A percentile compares a stretch with the other conserved stretches of the same genome.
phyloP scores from a whole-genome alignment of 306 rosid genomes.

The Oxytropis ochrocephala region DNA sequence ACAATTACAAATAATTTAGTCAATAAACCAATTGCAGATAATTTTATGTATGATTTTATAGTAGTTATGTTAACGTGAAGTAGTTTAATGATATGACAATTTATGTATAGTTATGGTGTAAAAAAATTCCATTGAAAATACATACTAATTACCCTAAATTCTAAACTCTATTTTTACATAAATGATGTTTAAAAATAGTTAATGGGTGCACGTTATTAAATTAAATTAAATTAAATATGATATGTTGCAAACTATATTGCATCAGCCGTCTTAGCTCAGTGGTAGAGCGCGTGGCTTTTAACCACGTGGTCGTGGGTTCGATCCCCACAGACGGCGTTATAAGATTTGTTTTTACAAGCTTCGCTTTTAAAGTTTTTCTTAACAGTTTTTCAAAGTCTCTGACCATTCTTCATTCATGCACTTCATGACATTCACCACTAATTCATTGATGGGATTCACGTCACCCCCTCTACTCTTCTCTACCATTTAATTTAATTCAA shows the following conservation, averaged over 20 bases:
- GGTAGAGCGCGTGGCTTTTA: slow-evolving; percentile 75
- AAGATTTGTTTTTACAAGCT: rapidly evolving
- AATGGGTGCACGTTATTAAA: no score
- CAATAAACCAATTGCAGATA: no score
- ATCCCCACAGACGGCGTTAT: slow-evolving; percentile 67
- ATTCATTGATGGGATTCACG: slow-evolving; percentile 56
- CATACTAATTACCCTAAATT: no score
- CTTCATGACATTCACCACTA: slow-evolving; percentile 4
- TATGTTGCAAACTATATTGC: not conserved
- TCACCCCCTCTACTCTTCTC: slow-evolving; percentile 20
- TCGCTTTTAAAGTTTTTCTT: not conserved
- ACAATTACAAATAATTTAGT: no score
- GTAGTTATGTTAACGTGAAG: no score
- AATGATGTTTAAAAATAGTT: no score
- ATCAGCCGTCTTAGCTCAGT: slow-evolving; percentile 53
- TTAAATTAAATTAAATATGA: no score
- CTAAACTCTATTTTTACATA: no score
- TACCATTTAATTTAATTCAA: slow-evolving; percentile 7
- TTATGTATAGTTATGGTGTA: no score
- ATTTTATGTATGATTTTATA: no score
- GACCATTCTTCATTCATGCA: not conserved
- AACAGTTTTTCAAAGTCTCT: not conserved
- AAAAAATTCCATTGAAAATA: no score
- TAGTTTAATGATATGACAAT: no score
- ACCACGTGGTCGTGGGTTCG: slow-evolving; percentile 77